phyloP scores from a whole-genome alignment of 148 eudicot species.

The Vaccinium darrowii region DNA sequence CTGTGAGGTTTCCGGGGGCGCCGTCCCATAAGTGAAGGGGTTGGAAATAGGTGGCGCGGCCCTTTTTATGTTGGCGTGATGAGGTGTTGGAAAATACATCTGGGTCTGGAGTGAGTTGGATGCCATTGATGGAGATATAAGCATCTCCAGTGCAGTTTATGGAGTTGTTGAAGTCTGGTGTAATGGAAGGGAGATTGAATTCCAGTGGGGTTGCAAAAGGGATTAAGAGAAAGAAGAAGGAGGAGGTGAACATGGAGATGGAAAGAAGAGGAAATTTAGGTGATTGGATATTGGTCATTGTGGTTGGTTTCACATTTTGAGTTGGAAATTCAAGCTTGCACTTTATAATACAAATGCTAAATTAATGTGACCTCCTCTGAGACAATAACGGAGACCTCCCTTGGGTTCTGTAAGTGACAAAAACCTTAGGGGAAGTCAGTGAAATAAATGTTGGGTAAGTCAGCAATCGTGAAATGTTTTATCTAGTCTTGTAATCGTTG shows the following conservation, averaged over 20 bases:
- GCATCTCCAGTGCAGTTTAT: conserved; percentile 9
- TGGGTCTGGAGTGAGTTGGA: conserved; percentile 17
- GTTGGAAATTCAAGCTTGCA: not conserved
- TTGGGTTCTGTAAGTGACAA: too few relatives aligned
- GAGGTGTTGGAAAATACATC: not conserved
- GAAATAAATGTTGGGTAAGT: too few relatives aligned
- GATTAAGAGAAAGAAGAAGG: not conserved
- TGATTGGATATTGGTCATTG: not conserved
- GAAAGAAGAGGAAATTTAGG: too few relatives aligned
- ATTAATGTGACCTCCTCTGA: too few relatives aligned
- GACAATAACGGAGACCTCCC: too few relatives aligned
- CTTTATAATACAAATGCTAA: not conserved
- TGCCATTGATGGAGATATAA: conserved; percentile 6
- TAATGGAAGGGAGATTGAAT: conserved; percentile 4
- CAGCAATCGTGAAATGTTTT: too few relatives aligned
- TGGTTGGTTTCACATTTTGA: not conserved
- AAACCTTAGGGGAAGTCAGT: too few relatives aligned
- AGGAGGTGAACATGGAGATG: not conserved
- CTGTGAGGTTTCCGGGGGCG: not conserved
- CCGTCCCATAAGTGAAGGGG: conserved; percentile 19
- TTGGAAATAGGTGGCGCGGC: conserved; percentile 13
- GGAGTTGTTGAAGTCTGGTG: not conserved
- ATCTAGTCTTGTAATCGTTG: too few relatives aligned
- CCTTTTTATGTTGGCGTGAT: not conserved
- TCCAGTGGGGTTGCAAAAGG: not conserved